A percentile compares a stretch with the other conserved stretches of the same genome.
Conservation (phyloP, 2,329 filamentous ascomycete species). For the Trichophyton benhamiae region DNA sequence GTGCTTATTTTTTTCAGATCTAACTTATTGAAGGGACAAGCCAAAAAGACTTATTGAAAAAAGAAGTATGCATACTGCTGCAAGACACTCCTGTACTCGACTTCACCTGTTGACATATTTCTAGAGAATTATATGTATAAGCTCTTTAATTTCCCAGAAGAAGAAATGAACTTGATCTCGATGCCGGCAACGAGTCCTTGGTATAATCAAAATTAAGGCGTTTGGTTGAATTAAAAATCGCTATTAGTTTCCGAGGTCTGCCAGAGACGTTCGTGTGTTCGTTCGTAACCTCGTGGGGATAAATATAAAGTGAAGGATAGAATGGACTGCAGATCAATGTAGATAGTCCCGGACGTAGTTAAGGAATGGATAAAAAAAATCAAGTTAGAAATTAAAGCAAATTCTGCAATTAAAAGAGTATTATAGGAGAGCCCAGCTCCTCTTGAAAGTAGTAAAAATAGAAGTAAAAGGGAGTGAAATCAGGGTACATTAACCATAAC, state of each 20-base stretch:
- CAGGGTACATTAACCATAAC: not conserved
- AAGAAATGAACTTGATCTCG: not conserved
- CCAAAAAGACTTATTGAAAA: not conserved
- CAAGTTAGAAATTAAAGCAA: not conserved
- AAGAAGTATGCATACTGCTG: not conserved
- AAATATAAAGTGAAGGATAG: not conserved
- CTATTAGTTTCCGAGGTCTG: not conserved
- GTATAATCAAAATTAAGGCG: not conserved
- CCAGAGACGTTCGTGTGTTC: not conserved
- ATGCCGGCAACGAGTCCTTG: not conserved
- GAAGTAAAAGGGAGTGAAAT: not conserved
- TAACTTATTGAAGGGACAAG: not conserved
- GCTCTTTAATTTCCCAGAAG: not conserved
- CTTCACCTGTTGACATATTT: not conserved
- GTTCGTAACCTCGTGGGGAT: not conserved
- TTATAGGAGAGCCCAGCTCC: slow-evolving; percentile 5
- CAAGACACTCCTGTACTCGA: not conserved
- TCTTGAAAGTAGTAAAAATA: not conserved
- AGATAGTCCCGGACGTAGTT: not conserved
- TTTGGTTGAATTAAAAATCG: not conserved
- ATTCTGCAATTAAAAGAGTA: not conserved
- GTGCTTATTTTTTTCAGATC: too few species aligned
- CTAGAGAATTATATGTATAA: not conserved
- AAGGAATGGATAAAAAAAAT: not conserved
- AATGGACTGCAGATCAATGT: not conserved